Evolutionary conservation across 2,329 filamentous ascomycete genomes (phyloP), one percentile per base, ranked within the genome.

Genomic region (Ceratocystis huliohia): DNA sequence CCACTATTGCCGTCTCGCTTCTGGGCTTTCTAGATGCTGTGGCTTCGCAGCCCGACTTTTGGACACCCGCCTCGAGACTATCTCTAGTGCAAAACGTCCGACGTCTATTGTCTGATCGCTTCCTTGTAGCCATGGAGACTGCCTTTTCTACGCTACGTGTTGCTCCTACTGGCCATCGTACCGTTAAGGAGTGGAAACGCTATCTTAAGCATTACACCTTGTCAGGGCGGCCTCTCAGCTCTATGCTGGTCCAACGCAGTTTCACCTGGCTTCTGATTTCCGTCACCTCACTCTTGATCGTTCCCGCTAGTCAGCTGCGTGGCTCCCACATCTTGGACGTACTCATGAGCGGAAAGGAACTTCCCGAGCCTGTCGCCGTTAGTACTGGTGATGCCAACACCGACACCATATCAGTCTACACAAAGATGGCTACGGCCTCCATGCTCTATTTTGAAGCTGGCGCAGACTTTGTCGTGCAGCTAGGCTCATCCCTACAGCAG

Each of bases 91-190:
- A 88, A 68, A 82, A 85, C 61, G 76, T 96, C 44, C 86, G 86
- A 65, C 79, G 81, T 41, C 81, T 96, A 20, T 79, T 99, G 13
- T 93, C 91, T 0, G 92, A 96, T 72, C 81, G 84, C 5, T 96
- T 96, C 73, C 81, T 96, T 70, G 84, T 95, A 13, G 86, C 89
- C 1, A 84, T 97, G 46, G 94, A 97, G 76, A 91, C 90, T 0
- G 89, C 91, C 7, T 87, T 96, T 67, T 96, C 93, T 7, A 91
- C 89, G 7, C 88, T 97, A 69, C 88, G 93, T 66, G 96, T 95
- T 75, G 83, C 87, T 1, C 85, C 84, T 70, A 82, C 82, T 33
- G 78, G 84, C 28, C 86, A 89, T 69, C 80, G 82, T 61, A 78
- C 82, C 33, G 79, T 89, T 22, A 88, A 86, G 72, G 89, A 96